Conservation (phyloP, 1,139 yeast species). For the Nakaseomyces delphensis region DNA sequence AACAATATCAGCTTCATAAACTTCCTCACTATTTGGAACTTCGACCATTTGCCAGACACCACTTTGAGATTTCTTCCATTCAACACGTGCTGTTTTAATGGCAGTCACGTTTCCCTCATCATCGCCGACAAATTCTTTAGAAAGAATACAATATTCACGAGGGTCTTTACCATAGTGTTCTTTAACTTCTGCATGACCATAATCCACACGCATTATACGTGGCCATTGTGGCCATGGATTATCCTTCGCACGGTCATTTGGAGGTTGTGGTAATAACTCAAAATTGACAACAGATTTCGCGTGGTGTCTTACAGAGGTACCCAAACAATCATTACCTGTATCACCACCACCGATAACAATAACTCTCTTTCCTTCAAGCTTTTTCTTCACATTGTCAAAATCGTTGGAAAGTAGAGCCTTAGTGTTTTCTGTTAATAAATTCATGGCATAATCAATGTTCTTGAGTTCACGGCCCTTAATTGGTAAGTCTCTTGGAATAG, state of each 20-base stretch:
- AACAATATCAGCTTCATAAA: slow-evolving; percentile 91
- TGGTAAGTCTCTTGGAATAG: slow-evolving; percentile 89
- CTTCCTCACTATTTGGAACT: slow-evolving; percentile 87
- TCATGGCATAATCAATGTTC: slow-evolving; percentile 93
- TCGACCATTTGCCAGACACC: slow-evolving; percentile 99
- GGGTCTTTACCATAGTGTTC: slow-evolving; percentile 96
- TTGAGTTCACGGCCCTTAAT: slow-evolving; percentile 89
- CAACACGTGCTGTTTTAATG: slow-evolving; percentile 91
- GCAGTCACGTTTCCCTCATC: slow-evolving; percentile 91
- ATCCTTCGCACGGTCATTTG: slow-evolving; percentile 77
- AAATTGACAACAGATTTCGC: slow-evolving; percentile 94
- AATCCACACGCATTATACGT: slow-evolving; percentile 91
- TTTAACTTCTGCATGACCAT: slow-evolving; percentile 92
- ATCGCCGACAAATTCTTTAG: slow-evolving; percentile 92
- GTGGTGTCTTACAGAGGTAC: slow-evolving; percentile 95
- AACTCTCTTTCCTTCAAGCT: slow-evolving; percentile 77
- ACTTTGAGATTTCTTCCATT: slow-evolving; percentile 90
- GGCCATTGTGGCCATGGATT: slow-evolving; percentile 99
- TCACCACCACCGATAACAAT: slow-evolving; percentile 99
- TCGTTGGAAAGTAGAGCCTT: slow-evolving; percentile 78
- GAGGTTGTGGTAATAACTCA: slow-evolving; percentile 90
- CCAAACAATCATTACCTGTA: slow-evolving; percentile 98
- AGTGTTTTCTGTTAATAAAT: slow-evolving; percentile 79
- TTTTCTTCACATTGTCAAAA: slow-evolving; percentile 64
- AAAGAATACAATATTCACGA: slow-evolving; percentile 88